Evolutionary conservation across 2,329 filamentous ascomycete species (phyloP).

Genomic region (Penicillium janthinellum): DNA sequence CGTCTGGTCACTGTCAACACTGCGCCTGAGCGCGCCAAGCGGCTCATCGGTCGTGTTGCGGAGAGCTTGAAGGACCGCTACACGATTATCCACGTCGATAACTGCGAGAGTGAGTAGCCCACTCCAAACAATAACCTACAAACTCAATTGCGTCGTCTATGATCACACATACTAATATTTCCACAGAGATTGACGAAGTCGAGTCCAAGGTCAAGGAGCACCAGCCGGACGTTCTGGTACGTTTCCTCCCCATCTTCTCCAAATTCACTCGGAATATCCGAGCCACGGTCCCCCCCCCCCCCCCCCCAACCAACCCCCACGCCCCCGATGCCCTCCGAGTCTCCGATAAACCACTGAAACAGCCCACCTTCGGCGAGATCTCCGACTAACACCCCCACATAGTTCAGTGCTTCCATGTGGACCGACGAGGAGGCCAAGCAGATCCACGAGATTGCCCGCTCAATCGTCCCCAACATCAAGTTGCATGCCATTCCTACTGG

Average conservation of each 20-base stretch:
- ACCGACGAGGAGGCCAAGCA: conserved; percentile 43
- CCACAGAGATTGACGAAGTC: conserved; percentile 56
- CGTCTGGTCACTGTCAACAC: conserved; percentile 69
- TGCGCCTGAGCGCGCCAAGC: conserved; percentile 65
- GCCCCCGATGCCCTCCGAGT: neutral
- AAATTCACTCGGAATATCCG: conserved; percentile 9
- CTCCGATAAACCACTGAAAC: neutral
- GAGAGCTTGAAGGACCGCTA: conserved; percentile 65
- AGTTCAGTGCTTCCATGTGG: conserved; percentile 67
- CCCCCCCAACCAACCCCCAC: too few relatives aligned
- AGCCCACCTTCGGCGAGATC: neutral
- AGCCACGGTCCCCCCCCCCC: neutral
- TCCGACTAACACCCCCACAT: conserved; percentile 12
- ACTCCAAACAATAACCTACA: neutral
- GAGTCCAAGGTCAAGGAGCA: conserved; percentile 54
- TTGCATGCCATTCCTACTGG: conserved; percentile 47
- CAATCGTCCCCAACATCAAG: conserved; percentile 43
- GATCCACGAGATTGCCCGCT: conserved; percentile 42
- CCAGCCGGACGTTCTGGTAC: conserved; percentile 59
- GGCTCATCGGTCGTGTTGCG: conserved; percentile 62
- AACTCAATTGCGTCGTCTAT: neutral
- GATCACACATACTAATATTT: conserved; percentile 2
- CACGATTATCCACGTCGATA: conserved; percentile 63
- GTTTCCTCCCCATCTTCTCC: conserved; percentile 15
- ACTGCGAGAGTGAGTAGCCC: conserved; percentile 58